Evolutionary conservation across 2,329 filamentous ascomycete genomes (phyloP).

Genomic region (Scedosporium minutisporum): DNA sequence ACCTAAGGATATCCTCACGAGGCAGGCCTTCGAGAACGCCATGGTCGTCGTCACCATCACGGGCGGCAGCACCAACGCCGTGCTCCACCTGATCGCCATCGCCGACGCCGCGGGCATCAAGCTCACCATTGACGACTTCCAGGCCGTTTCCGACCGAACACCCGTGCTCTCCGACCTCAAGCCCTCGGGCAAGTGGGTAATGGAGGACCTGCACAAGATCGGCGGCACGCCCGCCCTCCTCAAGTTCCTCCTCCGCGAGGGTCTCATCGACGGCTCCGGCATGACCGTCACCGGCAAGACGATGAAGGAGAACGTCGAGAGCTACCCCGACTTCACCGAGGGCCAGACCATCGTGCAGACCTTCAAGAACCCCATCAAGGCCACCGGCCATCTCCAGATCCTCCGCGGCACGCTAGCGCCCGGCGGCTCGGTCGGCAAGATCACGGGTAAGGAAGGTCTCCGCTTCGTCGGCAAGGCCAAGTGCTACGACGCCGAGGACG

Average conservation of each 20-base stretch:
- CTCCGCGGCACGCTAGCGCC: constrained; percentile 77
- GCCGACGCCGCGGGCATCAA: constrained; percentile 73
- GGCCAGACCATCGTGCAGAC: constrained; percentile 77
- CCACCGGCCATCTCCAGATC: constrained; percentile 81
- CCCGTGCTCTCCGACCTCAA: constrained; percentile 77
- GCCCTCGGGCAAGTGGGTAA: constrained; percentile 79
- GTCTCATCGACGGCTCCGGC: constrained; percentile 69
- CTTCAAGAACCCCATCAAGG: constrained; percentile 74
- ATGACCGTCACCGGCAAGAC: constrained; percentile 86
- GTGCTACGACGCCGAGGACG: constrained; percentile 75
- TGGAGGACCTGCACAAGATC: constrained; percentile 75
- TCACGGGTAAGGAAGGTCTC: constrained; percentile 88
- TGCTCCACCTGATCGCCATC: constrained; percentile 76
- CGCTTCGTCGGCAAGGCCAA: constrained; percentile 70
- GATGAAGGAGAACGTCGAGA: constrained; percentile 71
- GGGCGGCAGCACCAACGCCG: constrained; percentile 77
- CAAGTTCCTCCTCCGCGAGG: constrained; percentile 77
- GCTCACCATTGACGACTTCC: constrained; percentile 79
- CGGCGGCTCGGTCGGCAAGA: constrained; percentile 81
- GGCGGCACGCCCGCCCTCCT: constrained; percentile 81
- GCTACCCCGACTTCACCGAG: constrained; percentile 62
- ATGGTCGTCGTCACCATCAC: constrained; percentile 78
- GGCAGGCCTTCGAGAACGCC: constrained; percentile 73
- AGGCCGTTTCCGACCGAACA: constrained; percentile 66
- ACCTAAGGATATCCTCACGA: constrained; percentile 69